Percentiles rank a stretch among this genome's conserved stretches.
Conservation (phyloP, 78 protist species). For the Bigelowiella natans region DNA sequence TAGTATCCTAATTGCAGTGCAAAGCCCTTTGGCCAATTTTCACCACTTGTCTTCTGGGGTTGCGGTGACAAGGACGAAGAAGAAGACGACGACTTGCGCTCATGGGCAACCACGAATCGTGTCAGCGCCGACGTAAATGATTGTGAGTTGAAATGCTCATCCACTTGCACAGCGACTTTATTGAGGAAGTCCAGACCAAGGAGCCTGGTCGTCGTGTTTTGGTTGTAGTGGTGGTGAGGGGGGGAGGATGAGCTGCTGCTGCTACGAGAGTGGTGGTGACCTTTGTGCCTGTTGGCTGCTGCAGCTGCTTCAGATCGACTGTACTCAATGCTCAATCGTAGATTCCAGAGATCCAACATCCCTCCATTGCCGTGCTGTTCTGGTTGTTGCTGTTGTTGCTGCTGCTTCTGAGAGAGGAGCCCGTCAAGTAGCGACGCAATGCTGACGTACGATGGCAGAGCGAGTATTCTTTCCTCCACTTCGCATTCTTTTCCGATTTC, state of each 20-base stretch:
- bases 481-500: too few species aligned
- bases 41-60: neutral
- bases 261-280: neutral
- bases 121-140: neutral
- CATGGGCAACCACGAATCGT: neutral
- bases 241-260: neutral
- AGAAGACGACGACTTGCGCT: neutral
- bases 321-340: neutral
- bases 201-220: neutral
- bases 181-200: neutral
- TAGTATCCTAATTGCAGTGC: neutral
- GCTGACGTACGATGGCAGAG: neutral
- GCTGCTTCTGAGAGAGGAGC: neutral
- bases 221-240: too few species aligned
- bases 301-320: too few species aligned
- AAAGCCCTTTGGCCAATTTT: neutral
- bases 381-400: neutral
- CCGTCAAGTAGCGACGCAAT: neutral
- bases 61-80: neutral
- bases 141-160: neutral
- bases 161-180: neutral
- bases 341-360: neutral
- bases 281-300: too few species aligned
- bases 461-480: too few species aligned
- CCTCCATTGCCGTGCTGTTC: too few species aligned